phyloP scores from a whole-genome alignment of 2,329 filamentous ascomycete species.

The Pseudocercospora eumusae region DNA sequence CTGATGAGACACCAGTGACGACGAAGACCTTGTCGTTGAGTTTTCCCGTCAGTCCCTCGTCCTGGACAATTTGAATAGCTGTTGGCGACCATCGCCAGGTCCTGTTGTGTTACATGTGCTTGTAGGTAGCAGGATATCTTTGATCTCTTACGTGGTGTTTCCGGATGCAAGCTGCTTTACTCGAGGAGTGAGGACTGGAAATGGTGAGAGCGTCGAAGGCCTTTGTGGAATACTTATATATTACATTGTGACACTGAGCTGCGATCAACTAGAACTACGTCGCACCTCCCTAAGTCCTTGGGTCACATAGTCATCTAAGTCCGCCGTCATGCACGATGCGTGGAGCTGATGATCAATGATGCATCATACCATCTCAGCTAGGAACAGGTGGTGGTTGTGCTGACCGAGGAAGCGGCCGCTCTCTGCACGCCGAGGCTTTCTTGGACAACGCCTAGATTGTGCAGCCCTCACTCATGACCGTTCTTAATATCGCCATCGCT shows the following conservation, averaged over 20 bases:
- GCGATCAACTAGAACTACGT: too few relatives aligned
- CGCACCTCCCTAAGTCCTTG: background rate
- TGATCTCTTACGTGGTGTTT: background rate
- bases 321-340: background rate
- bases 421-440: background rate
- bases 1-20: conserved; percentile 50
- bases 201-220: background rate
- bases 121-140: conserved; percentile 24
- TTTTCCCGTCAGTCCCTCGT: conserved; percentile 37
- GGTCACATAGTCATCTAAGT: background rate
- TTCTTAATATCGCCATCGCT: background rate
- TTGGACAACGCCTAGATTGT: background rate
- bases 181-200: too few relatives aligned
- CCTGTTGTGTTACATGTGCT: conserved; percentile 28
- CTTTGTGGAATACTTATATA: background rate
- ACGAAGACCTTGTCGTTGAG: conserved; percentile 44
- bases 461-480: background rate
- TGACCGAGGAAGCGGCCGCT: background rate
- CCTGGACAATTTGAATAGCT: conserved; percentile 33
- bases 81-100: conserved; percentile 37
- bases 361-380: background rate
- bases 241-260: background rate
- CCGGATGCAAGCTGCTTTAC: too few relatives aligned
- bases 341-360: background rate
- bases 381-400: background rate